Base-by-base conservation (phyloP, 495 filamentous ascomycete genomes). In the Lasiosphaeriaceae sp. region DNA sequence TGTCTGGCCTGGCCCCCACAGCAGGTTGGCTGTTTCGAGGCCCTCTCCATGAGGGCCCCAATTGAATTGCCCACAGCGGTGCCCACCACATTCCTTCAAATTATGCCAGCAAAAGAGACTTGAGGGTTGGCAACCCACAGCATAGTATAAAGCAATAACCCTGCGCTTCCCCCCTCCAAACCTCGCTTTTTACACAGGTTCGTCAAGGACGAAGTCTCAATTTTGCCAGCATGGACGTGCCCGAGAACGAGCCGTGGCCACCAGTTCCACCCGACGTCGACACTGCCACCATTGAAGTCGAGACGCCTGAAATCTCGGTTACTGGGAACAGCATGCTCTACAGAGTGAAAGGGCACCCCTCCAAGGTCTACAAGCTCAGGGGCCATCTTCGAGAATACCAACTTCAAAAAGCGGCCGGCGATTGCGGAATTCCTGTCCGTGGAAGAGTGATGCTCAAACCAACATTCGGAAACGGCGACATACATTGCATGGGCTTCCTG, bases 161-260 rank as follows among this genome's bases (percentile, higher is more conserved):
- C n/a, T n/a, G n/a, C n/a, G n/a, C n/a, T n/a, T n/a, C n/a, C n/a
- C n/a, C n/a, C n/a, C n/a, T n/a, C n/a, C n/a, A n/a, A n/a, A n/a
- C n/a, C n/a, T n/a, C n/a, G n/a, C n/a, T n/a, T n/a, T n/a, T n/a
- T n/a, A n/a, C n/a, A n/a, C n/a, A n/a, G n/a, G n/a, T n/a, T n/a
- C n/a, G n/a, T n/a, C n/a, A n/a, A n/a, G n/a, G n/a, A n/a, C n/a
- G n/a, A n/a, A n/a, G n/a, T n/a, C n/a, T n/a, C n/a, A n/a, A n/a
- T n/a, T n/a, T n/a, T n/a, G n/a, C n/a, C n/a, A n/a, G n/a, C n/a
- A n/a, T n/a, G n/a, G n/a, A n/a, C n/a, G n/a, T n/a, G n/a, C n/a
- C n/a, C n/a, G n/a, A n/a, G n/a, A n/a, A n/a, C n/a, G n/a, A 56
- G 22, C 54, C 7, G 19, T 56, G 54, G 54, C 46, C 46, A 12